Percentiles rank a stretch among this genome's conserved stretches.
Evolutionary conservation across 495 filamentous ascomycete species (phyloP).

Genomic region (Lepraria neglecta): DNA sequence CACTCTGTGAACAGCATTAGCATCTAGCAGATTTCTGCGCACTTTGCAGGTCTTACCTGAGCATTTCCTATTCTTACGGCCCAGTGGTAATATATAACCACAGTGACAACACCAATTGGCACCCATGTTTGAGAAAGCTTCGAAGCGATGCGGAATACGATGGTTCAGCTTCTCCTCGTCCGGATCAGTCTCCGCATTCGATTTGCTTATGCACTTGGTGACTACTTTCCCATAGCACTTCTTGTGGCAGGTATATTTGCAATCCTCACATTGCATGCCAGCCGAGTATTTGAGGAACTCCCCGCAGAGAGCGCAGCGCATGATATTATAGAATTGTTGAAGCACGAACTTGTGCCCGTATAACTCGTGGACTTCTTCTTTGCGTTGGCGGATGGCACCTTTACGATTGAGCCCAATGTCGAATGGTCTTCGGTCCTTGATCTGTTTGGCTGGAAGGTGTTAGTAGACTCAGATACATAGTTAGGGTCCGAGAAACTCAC

Average conservation of each 20-base stretch:
- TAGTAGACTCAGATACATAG: slow-evolving; percentile 27
- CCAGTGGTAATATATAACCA: slow-evolving; percentile 94
- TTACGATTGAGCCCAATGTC: slow-evolving; percentile 88
- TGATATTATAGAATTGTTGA: slow-evolving; percentile 99
- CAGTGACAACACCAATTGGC: slow-evolving; percentile 99
- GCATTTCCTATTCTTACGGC: slow-evolving; percentile 91
- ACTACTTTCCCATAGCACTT: slow-evolving; percentile 97
- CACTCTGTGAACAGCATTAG: slow-evolving; percentile 61
- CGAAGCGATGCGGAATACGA: slow-evolving; percentile 94
- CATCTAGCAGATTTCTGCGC: slow-evolving; percentile 5
- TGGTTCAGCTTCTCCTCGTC: slow-evolving; percentile 99
- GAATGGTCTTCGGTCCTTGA: slow-evolving; percentile 62
- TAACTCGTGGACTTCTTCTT: slow-evolving; percentile 96
- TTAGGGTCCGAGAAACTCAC: slow-evolving; percentile 41
- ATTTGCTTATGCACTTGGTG: slow-evolving; percentile 99
- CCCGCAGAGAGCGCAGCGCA: slow-evolving; percentile 97
- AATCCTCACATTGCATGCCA: slow-evolving; percentile 98
- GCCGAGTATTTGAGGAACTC: slow-evolving; percentile 98
- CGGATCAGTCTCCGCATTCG: slow-evolving; percentile 93
- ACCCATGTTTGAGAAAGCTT: slow-evolving; percentile 88
- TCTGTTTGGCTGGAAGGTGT: slow-evolving; percentile 54
- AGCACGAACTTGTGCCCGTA: slow-evolving; percentile 97
- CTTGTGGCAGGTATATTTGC: slow-evolving; percentile 98
- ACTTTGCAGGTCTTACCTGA: slow-evolving; percentile 52
- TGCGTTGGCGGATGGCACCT: slow-evolving; percentile 91